phyloP scores from a whole-genome alignment of 1,284 basidiomycete genomes.

The Puccinia triticina region DNA sequence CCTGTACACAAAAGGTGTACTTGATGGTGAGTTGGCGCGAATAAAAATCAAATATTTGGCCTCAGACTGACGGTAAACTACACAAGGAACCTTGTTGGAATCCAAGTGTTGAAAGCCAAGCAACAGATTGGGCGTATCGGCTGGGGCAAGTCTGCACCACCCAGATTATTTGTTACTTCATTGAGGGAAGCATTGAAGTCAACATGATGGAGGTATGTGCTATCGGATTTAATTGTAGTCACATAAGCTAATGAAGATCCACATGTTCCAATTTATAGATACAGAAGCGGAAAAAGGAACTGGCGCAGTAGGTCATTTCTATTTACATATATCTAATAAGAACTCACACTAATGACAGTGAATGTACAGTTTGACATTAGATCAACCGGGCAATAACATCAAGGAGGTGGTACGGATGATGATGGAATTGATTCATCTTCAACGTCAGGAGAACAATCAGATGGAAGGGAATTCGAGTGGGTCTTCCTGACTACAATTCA shows the following conservation, averaged over 20 bases:
- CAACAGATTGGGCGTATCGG: constrained; percentile 3
- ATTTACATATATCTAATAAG: background rate
- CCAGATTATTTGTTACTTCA: background rate
- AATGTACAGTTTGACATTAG: background rate
- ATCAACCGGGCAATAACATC: background rate
- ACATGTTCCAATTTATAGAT: background rate
- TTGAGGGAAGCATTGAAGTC: constrained; percentile 2
- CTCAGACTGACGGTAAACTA: background rate
- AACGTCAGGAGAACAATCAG: background rate
- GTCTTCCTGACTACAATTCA: constrained; percentile 1
- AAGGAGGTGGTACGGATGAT: constrained; percentile 14
- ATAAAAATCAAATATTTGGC: background rate
- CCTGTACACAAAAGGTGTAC: constrained; percentile 8
- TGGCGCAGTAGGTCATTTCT: constrained; percentile 4
- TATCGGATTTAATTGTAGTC: background rate
- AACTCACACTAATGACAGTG: background rate
- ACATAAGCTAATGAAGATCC: background rate
- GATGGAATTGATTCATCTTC: background rate
- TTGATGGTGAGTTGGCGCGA: constrained; percentile 1
- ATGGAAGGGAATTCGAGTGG: background rate
- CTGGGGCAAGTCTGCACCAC: background rate
- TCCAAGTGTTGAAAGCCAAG: constrained; percentile 12
- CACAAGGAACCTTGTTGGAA: constrained; percentile 10
- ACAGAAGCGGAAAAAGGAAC: constrained; percentile 6
- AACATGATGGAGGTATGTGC: constrained; percentile 2